Base-by-base conservation (phyloP, 2,329 filamentous ascomycete genomes). In the Rutstroemia sp. region DNA sequence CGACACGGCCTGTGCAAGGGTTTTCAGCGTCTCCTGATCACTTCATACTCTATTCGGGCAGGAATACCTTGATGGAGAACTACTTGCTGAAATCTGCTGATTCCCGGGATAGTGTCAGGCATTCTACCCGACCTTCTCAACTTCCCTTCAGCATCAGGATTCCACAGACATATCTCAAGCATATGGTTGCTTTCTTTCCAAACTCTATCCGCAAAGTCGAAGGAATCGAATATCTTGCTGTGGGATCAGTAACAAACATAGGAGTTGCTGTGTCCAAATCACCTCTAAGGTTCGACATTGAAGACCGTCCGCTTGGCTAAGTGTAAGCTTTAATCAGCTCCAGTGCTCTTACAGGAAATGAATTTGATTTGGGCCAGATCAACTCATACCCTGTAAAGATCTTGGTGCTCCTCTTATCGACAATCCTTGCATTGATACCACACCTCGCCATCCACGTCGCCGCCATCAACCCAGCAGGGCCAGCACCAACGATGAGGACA, bases 171-270 rank as follows among this genome's bases (percentile, higher is more conserved):
- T 56, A 86, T 81, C 72, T 87, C 85, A n/a, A 86, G 74, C 73
- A 88, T 80, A 65, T 83, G 83, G 65, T 86, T 86, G 12, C 80
- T 77, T 63, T 88, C 85, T 48, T 82, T 83, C 79, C 82, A 83
- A 1, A 78, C 79, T 4, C 78, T 73, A 60, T 88, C 79, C 2
- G 75, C 82, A 57, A 90, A 80, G 0, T 82, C 86, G 62, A 90
- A 86, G 50, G 80, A 83, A 63, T 90, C 84, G 55, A 89, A 81
- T n/a, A 89, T 87, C 68, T 90, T 84, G 16, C 5, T 5, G 73
- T 34, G 82, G 72, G 34, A 83, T 69, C 30, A 42, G 39, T 12
- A 42, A 42, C 73, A 71, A 2, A 82, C 73, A 0, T 75, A 78
- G 27, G 82, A 78, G 40, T 75, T 78, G 63, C 82, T 78, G 49